These are phyloP conservation scores for Pouteria campechiana DNA, from an alignment of 179 eudicot genomes.

Conservation along the genomic window DNA sequence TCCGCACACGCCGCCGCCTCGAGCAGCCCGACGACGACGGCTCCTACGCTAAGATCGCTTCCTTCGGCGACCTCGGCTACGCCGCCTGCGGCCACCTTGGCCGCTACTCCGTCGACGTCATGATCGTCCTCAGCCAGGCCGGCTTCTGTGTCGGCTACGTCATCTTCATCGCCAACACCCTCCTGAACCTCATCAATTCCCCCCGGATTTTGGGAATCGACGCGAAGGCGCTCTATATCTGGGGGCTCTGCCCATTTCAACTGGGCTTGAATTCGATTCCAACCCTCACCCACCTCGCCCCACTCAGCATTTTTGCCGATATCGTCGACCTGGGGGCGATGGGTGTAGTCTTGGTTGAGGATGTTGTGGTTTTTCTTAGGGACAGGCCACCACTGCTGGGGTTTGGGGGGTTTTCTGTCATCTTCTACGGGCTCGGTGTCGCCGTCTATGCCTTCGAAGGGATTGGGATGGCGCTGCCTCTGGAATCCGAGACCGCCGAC, in stretches of 20 bases:
- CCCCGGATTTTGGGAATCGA: constrained; percentile 24
- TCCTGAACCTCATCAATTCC: constrained; percentile 35
- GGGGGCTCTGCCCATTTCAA: constrained; percentile 81
- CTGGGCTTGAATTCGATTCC: constrained; percentile 81
- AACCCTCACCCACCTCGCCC: constrained; percentile 81
- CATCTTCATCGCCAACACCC: constrained; percentile 67
- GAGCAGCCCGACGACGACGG: constrained; percentile 37
- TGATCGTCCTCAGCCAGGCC: constrained; percentile 85
- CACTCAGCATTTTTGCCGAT: constrained; percentile 92
- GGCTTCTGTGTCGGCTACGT: constrained; percentile 83
- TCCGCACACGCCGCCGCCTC: constrained; percentile 42
- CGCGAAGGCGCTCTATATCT: constrained; percentile 42
- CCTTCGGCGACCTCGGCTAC: constrained; percentile 88
- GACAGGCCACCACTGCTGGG: constrained; percentile 33
- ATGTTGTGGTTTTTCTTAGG: constrained; percentile 22
- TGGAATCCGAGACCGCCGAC: constrained; percentile 63
- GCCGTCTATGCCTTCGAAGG: constrained; percentile 92
- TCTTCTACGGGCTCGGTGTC: constrained; percentile 75
- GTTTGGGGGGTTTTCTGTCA: constrained; percentile 45
- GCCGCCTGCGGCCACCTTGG: constrained; percentile 74
- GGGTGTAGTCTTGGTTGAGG: constrained; percentile 79
- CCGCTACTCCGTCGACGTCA: constrained; percentile 48
- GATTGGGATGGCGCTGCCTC: constrained; percentile 80
- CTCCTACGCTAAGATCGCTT: constrained; percentile 39
- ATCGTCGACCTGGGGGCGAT: constrained; percentile 81